Conservation (phyloP, 1,284 basidiomycete genomes). For the Mycena citricolor region DNA sequence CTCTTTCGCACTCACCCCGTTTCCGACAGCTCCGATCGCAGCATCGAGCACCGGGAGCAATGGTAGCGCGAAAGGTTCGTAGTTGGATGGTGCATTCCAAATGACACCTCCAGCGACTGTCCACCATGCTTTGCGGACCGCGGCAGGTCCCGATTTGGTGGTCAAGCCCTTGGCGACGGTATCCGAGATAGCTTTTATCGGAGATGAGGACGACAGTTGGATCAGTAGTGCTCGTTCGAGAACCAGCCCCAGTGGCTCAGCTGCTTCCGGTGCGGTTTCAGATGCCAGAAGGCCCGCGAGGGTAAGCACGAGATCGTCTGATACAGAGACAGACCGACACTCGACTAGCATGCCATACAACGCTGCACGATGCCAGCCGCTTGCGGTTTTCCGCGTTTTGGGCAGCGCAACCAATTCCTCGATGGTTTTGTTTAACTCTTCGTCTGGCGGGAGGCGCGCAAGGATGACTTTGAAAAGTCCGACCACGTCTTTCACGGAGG, state of each 20-base stretch:
- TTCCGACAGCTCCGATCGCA: slow-evolving; percentile 16
- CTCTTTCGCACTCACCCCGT: slow-evolving; percentile 18
- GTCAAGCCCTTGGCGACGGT: slow-evolving; percentile 19
- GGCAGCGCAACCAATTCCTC: slow-evolving; percentile 73
- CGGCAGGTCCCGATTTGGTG: slow-evolving; percentile 4
- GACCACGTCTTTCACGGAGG: slow-evolving; percentile 73
- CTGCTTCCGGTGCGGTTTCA: slow-evolving; percentile 16
- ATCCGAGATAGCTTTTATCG: no score
- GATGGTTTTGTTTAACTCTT: slow-evolving; percentile 45
- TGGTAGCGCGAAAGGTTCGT: slow-evolving; percentile 11
- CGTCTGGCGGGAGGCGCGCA: slow-evolving; percentile 20
- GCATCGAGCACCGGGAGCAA: slow-evolving; percentile 13
- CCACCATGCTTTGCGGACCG: slow-evolving; percentile 18
- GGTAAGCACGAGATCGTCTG: slow-evolving; percentile 32
- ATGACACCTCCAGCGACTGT: slow-evolving; percentile 15
- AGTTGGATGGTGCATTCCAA: slow-evolving; percentile 13
- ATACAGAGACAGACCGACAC: no score
- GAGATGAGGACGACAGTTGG: no score
- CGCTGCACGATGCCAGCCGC: slow-evolving; percentile 81
- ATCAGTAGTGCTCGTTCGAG: no score
- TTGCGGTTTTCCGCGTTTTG: slow-evolving; percentile 80
- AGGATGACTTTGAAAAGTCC: slow-evolving; percentile 63
- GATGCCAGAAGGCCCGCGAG: slow-evolving; percentile 12
- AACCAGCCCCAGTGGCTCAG: slow-evolving; percentile 11
- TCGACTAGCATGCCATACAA: slow-evolving; percentile 81